Evolutionary conservation across 1,284 basidiomycete species (phyloP), one percentile per base, ranked within the genome.

Genomic region (Schizophyllum amplum): DNA sequence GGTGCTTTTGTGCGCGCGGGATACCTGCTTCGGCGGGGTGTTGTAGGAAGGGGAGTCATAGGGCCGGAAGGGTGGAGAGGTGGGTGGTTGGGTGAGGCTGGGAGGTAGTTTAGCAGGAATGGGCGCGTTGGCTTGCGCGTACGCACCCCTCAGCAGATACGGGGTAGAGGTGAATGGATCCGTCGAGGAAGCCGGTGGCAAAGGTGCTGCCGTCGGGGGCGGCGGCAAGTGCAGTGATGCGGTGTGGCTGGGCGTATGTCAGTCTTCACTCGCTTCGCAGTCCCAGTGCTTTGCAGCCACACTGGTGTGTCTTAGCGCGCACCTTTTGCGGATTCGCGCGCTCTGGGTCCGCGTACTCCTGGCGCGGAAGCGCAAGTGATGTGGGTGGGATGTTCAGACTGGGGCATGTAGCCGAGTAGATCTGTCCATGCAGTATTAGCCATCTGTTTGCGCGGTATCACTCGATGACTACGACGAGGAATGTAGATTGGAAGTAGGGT

Each of bases 171-270:
- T 75, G 72, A 1, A 85, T 71, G 0, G 78, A 74, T 49, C 82
- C 82, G 62, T 84, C 81, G 27, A 81, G 73, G 63, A 81, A 80
- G 1, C 83, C 84, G 0, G 79, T 79, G 0, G 82, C 82, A 56
- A 82, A 80, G 61, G 83, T 77, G 0, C 78, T 74, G 1, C 72
- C 72, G 65, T 85, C 81, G 0, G 80, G 78, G 1, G 85, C 72
- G 22, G 86, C 69, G 59, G 82, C 81, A 63, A 88, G 83, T 0
- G 84, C 79, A 1, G 81, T 79, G 55, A 87, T 84, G 60, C 81
- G 75, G 51, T 79, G 76, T 4, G 80, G 78, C 77, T 81, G 20
- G 46, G 47, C 15, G 46, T 17, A 51, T 23, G 55, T 51, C 47
- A 60, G 55, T 55, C 56, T 25, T 26, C 9, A 57, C 20, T 24